Percentiles rank a stretch among this genome's conserved stretches.
Evolutionary conservation across 2,329 filamentous ascomycete species (phyloP).

Genomic region (Diaporthe citriasiana): DNA sequence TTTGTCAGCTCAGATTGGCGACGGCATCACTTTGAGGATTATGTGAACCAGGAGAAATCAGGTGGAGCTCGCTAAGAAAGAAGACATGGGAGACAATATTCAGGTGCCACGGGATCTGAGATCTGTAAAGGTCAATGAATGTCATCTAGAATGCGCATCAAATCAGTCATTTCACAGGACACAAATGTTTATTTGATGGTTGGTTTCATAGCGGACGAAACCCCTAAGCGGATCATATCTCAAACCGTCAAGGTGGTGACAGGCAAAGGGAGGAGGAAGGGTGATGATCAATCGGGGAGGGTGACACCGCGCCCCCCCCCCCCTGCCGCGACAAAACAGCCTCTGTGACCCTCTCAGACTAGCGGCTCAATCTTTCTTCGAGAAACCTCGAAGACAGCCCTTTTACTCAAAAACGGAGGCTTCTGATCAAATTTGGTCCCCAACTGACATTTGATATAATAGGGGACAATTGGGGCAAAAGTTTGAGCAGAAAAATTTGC

Average conservation of each 20-base stretch:
- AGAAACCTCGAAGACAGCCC: no score
- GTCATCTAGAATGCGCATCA: neutral
- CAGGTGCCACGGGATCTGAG: neutral
- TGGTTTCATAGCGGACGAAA: neutral
- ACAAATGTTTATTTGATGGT: neutral
- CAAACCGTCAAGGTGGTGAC: neutral
- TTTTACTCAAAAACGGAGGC: no score
- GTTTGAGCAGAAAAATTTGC: no score
- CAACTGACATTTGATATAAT: no score
- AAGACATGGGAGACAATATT: neutral
- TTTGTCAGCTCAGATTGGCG: conserved; percentile 18
- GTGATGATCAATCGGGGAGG: neutral
- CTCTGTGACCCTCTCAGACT: no score
- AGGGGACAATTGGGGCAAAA: no score
- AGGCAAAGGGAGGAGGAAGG: neutral
- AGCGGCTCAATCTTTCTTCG: no score
- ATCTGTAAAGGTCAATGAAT: neutral
- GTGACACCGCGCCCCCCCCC: no score
- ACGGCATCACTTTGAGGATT: neutral
- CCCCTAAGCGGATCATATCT: neutral
- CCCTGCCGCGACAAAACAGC: no score
- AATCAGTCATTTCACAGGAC: neutral
- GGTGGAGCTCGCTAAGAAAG: conserved; percentile 16
- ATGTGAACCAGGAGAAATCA: conserved; percentile 14
- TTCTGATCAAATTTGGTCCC: no score